These are phyloP conservation scores for Plenodomus tracheiphilus DNA, from an alignment of 2,329 filamentous ascomycete species.

Conservation along the genomic window DNA sequence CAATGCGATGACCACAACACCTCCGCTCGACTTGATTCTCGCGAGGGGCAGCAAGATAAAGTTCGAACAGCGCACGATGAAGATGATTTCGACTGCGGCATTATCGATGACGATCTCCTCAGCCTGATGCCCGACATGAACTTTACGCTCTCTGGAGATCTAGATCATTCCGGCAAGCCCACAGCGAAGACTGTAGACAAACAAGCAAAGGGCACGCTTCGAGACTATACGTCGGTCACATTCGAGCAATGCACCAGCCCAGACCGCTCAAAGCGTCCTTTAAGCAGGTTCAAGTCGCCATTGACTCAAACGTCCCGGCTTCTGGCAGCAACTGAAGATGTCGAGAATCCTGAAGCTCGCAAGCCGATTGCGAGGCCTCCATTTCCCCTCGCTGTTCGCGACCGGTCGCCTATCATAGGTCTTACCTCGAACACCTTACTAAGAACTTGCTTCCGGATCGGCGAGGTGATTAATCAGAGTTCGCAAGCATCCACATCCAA, in stretches of 20 bases:
- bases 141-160: not conserved
- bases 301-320: conserved; percentile 23
- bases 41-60: not conserved
- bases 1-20: not conserved
- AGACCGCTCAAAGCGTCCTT: conserved; percentile 1
- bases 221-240: not conserved
- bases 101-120: conserved; percentile 31
- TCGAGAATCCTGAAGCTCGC: conserved; percentile 3
- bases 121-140: conserved; percentile 9
- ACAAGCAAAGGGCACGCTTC: not conserved
- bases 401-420: conserved; percentile 59
- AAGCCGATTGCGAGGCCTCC: conserved; percentile 55
- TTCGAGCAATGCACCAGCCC: not conserved
- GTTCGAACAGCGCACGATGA: not conserved
- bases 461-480: conserved; percentile 60
- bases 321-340: conserved; percentile 9
- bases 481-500: conserved; percentile 50
- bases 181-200: not conserved
- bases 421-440: conserved; percentile 53
- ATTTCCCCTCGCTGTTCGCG: conserved; percentile 55
- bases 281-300: conserved; percentile 26
- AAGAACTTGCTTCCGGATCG: conserved; percentile 66
- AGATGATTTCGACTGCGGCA: conserved; percentile 23
- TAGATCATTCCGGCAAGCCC: conserved; percentile 4
- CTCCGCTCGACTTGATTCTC: not conserved